Conservation (phyloP, 1,139 yeast species). For the Geotrichum europaeum region DNA sequence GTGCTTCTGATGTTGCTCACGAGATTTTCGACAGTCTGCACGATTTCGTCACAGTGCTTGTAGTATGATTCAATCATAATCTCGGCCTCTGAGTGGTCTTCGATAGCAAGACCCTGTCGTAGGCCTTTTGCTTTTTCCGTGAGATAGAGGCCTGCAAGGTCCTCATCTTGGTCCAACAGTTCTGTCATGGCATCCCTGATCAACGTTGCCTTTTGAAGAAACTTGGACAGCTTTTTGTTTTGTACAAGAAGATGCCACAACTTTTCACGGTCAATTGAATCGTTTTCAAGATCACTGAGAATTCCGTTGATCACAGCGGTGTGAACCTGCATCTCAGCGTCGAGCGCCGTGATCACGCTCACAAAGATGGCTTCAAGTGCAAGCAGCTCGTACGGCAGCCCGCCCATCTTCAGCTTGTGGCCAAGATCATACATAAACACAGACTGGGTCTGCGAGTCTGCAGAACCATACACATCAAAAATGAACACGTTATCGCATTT, state of each 20-base stretch:
- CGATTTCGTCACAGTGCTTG: conserved; percentile 93
- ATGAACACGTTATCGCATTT: conserved; percentile 74
- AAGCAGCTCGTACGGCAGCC: conserved; percentile 64
- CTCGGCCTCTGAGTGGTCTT: conserved; percentile 58
- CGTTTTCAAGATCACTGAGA: conserved; percentile 73
- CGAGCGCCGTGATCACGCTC: conserved; percentile 74
- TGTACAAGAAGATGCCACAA: conserved; percentile 72
- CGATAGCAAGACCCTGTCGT: conserved; percentile 36
- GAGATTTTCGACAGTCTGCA: conserved; percentile 82
- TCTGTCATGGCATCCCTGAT: conserved; percentile 85
- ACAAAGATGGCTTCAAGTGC: conserved; percentile 85
- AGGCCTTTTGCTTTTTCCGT: conserved; percentile 42
- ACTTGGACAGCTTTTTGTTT: conserved; percentile 72
- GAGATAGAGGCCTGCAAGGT: conserved; percentile 76
- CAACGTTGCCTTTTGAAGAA: conserved; percentile 74
- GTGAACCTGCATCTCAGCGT: conserved; percentile 77
- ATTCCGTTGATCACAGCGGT: conserved; percentile 71
- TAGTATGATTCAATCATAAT: conserved; percentile 88
- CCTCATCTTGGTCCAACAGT: conserved; percentile 84
- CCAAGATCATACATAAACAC: conserved; percentile 83
- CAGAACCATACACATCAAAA: conserved; percentile 65
- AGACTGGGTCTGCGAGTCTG: conserved; percentile 60
- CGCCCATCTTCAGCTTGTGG: conserved; percentile 57
- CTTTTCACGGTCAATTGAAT: conserved; percentile 68
- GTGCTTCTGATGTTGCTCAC: conserved; percentile 84